Evolutionary conservation across 108 stramenopile genomes (phyloP), one percentile per base, ranked within the genome.

Genomic region (Phaeodactylum tricornutum): DNA sequence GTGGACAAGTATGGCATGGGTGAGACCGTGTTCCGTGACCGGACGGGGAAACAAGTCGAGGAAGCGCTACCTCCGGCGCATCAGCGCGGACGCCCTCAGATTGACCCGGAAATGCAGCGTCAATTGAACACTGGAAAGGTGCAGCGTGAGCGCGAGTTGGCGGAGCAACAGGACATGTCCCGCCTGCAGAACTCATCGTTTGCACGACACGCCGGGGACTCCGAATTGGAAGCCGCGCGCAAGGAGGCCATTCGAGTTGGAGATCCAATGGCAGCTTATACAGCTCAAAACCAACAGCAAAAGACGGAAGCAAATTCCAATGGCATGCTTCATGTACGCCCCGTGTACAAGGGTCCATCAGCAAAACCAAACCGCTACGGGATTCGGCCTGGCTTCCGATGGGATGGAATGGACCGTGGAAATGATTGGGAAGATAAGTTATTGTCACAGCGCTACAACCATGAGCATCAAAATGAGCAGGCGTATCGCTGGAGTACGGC

Each of bases 351-450:
- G 65, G 98, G 98, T 12, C 96, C 98, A 11, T 60, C 71, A 17
- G 83, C 94, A 11, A 90, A 82, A 60, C 86, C 93, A 0, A 97
- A 97, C 61, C 85, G 96, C 25, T 95, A 82, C 61, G 75, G 74
- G 11, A 92, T 98, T 29, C 73, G 73, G 2, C 98, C 98, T 1
- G 98, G 98, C 23, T 97, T 97, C 64, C 73, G 98, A 2, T 98
- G 97, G 97, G 97, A 98, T 72, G 98, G 95, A 9, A 73, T 89
- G 22, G 96, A 96, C 62, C 72, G 98, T 23, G 84, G 96, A 8
- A 98, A 95, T 69, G 92, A 91, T 6, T 98, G 92, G 57, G 98
- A 98, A 55, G 79, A 83, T 43, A 70, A 72, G 53, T 62, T 92
- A 4, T 62, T 95, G 53, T 75, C 69, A 20, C 67, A 42, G 22